Conservation (phyloP, 2,329 filamentous ascomycete genomes). For the Periconia digitata region DNA sequence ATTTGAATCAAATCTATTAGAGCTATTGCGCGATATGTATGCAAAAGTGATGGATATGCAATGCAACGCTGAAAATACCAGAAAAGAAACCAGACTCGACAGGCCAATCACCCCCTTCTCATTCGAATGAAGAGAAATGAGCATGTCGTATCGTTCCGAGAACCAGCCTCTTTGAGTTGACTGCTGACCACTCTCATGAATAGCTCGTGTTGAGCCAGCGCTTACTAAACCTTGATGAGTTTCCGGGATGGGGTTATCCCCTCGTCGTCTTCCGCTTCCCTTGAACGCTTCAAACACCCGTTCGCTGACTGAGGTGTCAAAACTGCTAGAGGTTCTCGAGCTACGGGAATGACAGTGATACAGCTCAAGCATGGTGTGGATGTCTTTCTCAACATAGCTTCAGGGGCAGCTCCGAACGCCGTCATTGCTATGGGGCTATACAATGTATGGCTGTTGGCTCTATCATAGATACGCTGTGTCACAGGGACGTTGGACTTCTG, state of each 20-base stretch:
- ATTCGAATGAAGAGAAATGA: neutral
- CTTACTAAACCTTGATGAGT: neutral
- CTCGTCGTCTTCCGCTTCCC: neutral
- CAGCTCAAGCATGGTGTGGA: neutral
- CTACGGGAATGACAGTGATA: neutral
- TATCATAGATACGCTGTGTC: slow-evolving; percentile 11
- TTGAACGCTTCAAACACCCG: neutral
- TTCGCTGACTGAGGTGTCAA: neutral
- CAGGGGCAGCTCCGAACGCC: neutral
- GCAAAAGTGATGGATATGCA: neutral
- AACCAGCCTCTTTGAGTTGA: neutral
- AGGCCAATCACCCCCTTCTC: no score
- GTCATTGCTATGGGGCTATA: no score
- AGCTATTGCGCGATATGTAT: neutral
- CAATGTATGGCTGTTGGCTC: neutral
- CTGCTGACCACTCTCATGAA: neutral
- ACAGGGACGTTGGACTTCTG: slow-evolving; percentile 18
- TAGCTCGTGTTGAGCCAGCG: neutral
- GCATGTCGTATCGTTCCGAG: neutral
- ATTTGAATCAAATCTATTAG: no score
- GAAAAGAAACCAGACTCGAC: neutral
- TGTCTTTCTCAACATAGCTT: neutral
- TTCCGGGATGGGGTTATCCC: neutral
- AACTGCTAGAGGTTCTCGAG: neutral
- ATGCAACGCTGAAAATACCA: slow-evolving; percentile 1